Base-by-base conservation (phyloP, 208 protist species). In the Lotmaria passim region DNA sequence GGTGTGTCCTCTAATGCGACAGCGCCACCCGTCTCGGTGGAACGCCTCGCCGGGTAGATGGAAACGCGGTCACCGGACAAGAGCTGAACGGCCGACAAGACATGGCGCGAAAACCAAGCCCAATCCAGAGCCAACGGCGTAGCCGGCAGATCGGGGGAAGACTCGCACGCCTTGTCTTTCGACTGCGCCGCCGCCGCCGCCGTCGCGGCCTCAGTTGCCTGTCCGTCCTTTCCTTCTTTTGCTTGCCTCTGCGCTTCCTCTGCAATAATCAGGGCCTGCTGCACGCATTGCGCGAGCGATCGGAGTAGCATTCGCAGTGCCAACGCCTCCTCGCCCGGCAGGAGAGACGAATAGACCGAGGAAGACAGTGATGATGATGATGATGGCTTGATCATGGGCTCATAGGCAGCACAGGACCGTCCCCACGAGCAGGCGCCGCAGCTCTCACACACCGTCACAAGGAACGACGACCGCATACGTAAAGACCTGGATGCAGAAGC, bases 21-120 rank as follows among this genome's bases (percentile, higher is more conserved):
- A 14, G 4, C 28, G 53, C 17, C 14, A 10, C 3, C 2, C 15
- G 7, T 2, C 11, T 10, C 0, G 31, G 31, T 43, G 2, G 7
- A 24, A 46, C 53, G 23, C 14, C 24, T 28, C 31, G 8, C 26
- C 34, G 21, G 21, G 23, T 0, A 43, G 46, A 4, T 26, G 15
- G 10, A n/a, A n/a, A n/a, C 21, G 31, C 52, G 23, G 41, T 48
- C 41, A 43, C 31, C 3, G 34, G 17, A 34, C 30, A 73, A 3
- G 21, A 68, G 52, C 19, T 58, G 53, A 39, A 76, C 63, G 6
- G 52, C 70, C 15, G 70, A 70, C 28, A 66, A 4, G 19, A 76
- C 70, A 21, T 69, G 59, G 11, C 70, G 61, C 19, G 70, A 76
- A 14, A 76, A 23, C 70, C 61, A 60, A 8, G 70, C 70, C 70